These are phyloP conservation scores for Verticillium klebahnii DNA, from an alignment of 2,329 filamentous ascomycete genomes.

Conservation along the genomic window DNA sequence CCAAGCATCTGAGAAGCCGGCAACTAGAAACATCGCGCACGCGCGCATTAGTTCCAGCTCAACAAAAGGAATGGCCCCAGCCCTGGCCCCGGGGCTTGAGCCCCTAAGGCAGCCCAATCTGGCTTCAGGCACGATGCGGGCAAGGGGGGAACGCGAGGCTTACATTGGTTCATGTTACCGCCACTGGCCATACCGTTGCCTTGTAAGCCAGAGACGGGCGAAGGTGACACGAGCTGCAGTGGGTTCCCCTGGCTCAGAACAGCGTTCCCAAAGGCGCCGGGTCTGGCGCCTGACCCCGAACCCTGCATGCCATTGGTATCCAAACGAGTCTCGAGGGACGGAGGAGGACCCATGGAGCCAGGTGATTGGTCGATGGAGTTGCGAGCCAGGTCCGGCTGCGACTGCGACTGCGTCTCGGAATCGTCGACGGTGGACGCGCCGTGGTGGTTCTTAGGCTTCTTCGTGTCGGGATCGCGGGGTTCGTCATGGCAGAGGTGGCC, in stretches of 20 bases:
- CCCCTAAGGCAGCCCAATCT: neutral
- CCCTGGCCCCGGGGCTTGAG: neutral
- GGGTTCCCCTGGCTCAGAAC: slow-evolving; percentile 45
- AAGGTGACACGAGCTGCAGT: slow-evolving; percentile 68
- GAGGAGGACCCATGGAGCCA: slow-evolving; percentile 52
- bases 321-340: slow-evolving; percentile 30
- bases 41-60: neutral
- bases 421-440: slow-evolving; percentile 56
- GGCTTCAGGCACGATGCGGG: slow-evolving; percentile 12
- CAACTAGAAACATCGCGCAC: slow-evolving; percentile 45
- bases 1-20: slow-evolving; percentile 80
- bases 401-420: slow-evolving; percentile 44
- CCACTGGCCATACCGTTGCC: slow-evolving; percentile 48
- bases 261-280: slow-evolving; percentile 13
- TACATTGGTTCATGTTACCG: slow-evolving; percentile 70
- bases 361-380: slow-evolving; percentile 51
- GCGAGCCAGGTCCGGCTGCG: slow-evolving; percentile 37
- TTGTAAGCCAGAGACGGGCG: slow-evolving; percentile 63
- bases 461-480: slow-evolving; percentile 76
- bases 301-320: neutral
- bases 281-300: slow-evolving; percentile 1
- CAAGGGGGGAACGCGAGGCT: slow-evolving; percentile 26
- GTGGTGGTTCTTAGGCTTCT: slow-evolving; percentile 69
- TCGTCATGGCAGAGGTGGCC: slow-evolving; percentile 98
- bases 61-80: neutral